phyloP scores from a whole-genome alignment of 108 stramenopile genomes.

The Skeletonema potamos region DNA sequence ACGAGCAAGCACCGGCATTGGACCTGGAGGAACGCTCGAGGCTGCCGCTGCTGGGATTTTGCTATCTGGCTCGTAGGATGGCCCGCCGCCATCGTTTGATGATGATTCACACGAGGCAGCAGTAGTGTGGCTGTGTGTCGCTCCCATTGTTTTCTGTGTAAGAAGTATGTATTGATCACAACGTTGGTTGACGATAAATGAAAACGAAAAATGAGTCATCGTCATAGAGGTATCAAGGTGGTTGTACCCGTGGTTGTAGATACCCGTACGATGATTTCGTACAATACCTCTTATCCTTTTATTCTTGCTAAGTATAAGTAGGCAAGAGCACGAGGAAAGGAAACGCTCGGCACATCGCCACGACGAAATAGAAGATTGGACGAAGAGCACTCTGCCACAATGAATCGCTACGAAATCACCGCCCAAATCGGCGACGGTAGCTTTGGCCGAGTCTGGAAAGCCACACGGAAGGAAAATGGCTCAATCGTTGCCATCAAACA shows the following conservation, averaged over 20 bases:
- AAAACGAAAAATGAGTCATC: not conserved
- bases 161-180: no score
- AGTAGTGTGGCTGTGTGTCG: slow-evolving; percentile 16
- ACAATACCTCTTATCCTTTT: no score
- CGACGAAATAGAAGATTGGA: no score
- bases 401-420: slow-evolving; percentile 90
- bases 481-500: slow-evolving; percentile 80
- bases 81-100: not conserved
- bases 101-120: not conserved
- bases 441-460: slow-evolving; percentile 92
- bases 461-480: slow-evolving; percentile 64
- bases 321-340: no score
- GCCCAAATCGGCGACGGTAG: slow-evolving; percentile 94
- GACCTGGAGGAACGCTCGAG: not conserved
- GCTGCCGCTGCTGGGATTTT: not conserved
- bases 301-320: no score
- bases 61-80: slow-evolving; percentile 6
- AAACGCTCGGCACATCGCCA: no score
- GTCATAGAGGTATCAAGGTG: no score
- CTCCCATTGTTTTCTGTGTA: slow-evolving; percentile 38
- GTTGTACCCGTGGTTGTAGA: no score
- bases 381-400: no score
- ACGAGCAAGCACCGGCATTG: slow-evolving; percentile 47
- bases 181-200: no score
- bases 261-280: no score